Base-by-base conservation (phyloP, 2,329 filamentous ascomycete genomes). In the Fusarium sp. region DNA sequence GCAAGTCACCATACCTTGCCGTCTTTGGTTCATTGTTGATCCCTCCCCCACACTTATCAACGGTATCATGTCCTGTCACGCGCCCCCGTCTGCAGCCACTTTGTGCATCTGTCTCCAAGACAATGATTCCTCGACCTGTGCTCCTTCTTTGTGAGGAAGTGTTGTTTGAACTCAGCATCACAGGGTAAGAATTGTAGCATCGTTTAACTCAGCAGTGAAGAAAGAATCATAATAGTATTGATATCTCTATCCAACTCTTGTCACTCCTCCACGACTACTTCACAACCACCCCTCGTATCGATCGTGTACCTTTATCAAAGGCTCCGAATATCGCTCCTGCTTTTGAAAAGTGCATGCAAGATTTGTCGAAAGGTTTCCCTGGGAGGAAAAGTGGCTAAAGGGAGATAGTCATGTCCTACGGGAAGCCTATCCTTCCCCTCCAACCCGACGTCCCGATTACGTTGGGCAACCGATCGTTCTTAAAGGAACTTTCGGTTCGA, bases 351-450 rank as follows among this genome's bases (percentile, higher is more conserved):
- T 22, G 35, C 24, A 71, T 71, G 69, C 63, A 67, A 60, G 67
- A 60, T n/a, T 67, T 72, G 68, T 22, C 43, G 59, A 67, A 18
- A 29, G 13, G 6, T 60, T 71, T 64, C 69, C 63, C 16, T 48
- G 29, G 41, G 43, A 29, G 67, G 67, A 22, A 63, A 58, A 43
- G 69, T 14, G 31, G 31, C 37, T 57, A 27, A 57, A n/a, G 35
- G 35, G 6, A 14, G 11, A 24, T 37, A n/a, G 54, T 56, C n/a
- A 18, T 27, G 29, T 14, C 43, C n/a, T 43, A 31, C 43, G 62
- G 31, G 41, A 57, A 18, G 33, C 13, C 20, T 24, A 37, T 43
- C 39, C 14, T 35, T 33, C n/a, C 13, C 14, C 4, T 13, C 31
- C n/a, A 20, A 39, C 31, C 64, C 54, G 68, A 65, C 4, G 4